Evolutionary conservation across 208 protist species (phyloP).

Genomic region (Trichomonas gallinae): DNA sequence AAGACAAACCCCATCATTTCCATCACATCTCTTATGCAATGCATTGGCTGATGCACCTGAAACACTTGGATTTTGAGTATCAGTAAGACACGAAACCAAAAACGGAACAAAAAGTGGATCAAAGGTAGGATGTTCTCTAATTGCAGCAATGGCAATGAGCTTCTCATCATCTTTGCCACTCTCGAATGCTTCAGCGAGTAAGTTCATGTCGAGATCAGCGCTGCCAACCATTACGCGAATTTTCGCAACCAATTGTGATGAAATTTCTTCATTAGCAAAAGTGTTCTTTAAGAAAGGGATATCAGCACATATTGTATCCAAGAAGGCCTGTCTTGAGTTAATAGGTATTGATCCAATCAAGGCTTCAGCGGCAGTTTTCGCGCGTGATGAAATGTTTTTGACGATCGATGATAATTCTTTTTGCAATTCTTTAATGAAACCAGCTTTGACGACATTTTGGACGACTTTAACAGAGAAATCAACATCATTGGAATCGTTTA

Average conservation of each 20-base stretch:
- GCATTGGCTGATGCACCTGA: not conserved
- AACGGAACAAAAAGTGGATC: not conserved
- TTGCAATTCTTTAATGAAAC: not conserved
- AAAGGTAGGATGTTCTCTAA: not conserved
- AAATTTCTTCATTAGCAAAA: not conserved
- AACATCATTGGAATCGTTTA: not conserved
- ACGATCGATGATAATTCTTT: not conserved
- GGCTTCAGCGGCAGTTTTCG: not conserved
- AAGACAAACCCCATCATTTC: not conserved
- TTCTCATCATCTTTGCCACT: not conserved
- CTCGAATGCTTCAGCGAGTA: not conserved
- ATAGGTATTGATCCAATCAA: not conserved
- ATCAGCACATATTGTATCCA: not conserved
- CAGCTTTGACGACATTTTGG: not conserved
- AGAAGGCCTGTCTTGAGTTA: not conserved
- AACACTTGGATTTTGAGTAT: not conserved
- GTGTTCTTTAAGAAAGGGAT: not conserved
- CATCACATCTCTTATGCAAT: not conserved
- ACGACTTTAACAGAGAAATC: not conserved
- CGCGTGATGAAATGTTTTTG: not conserved
- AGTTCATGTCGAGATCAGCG: not conserved
- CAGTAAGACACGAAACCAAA: not conserved
- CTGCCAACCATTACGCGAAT: not conserved
- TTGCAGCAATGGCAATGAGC: not conserved
- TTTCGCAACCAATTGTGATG: not conserved